Evolutionary conservation across 768 basidiomycete genomes (phyloP), one percentile per base, ranked within the genome.

Genomic region (Myochromella boudieri): DNA sequence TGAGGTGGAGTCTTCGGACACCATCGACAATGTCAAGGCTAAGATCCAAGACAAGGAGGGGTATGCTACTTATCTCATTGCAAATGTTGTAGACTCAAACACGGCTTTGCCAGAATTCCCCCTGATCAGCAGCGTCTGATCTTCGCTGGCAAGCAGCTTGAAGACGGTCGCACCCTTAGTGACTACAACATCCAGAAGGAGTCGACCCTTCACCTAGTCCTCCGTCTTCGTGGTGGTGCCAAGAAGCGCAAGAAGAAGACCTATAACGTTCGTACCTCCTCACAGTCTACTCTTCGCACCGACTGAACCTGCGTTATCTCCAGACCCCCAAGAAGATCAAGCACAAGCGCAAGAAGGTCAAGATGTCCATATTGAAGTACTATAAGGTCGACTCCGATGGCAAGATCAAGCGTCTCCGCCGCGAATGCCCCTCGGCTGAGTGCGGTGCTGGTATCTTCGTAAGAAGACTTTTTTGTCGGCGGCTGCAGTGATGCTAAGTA

Each of bases 191-290:
- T 99, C 65, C 97, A 98, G 76, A 97, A 97, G 81, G 95, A 98
- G 76, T 97, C 94, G 25, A 98, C 95, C 52, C 88, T 99, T 49
- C 95, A 98, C 73, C 71, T 98, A 57, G 95, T 98, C 56, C 85
- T 98, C 60, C 89, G 97, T 63, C 89, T 99, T 43, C 91, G 95
- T 74, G 97, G 97, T 80, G 97, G 97, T 82, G 93, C 85, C 58
- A 97, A 97, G 86, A 98, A 98, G 85, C 87, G 95, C 70, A 98
- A 98, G 86, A 99, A 98, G 82, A 98, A 98, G 83, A 94, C 92
- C 45, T 97, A 97, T 87, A 94, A 85, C 77, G 90, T 92, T 39
- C 40, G 86, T 75, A 2, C 1, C 11, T 25, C 41, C 20, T 29
- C 17, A 1, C 14, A 18, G 14, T 11, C 17, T 10, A 20, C 41